phyloP scores from a whole-genome alignment of 2,329 filamentous ascomycete genomes.

The Thelonectria olida region DNA sequence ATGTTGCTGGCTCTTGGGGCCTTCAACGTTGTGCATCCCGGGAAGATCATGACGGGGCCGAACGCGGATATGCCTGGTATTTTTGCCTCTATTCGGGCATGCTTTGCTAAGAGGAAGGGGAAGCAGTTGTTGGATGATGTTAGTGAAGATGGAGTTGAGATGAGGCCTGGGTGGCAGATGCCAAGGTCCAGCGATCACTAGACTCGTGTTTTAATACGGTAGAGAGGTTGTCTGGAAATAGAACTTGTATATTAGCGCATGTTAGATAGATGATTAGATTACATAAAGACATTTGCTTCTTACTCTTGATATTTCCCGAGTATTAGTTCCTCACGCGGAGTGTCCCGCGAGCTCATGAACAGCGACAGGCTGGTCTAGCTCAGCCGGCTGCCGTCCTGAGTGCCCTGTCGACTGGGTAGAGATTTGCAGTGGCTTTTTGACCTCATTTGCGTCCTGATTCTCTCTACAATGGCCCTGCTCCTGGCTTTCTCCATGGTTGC shows the following conservation, averaged over 20 bases:
- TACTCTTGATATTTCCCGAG: no score
- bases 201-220: not conserved
- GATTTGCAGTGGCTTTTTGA: no score
- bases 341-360: no score
- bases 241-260: not conserved
- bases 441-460: no score
- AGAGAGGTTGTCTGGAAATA: not conserved
- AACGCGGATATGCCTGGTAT: slow-evolving; percentile 32
- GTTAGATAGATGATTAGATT: no score
- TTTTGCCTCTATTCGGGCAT: slow-evolving; percentile 16
- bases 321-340: no score
- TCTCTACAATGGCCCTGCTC: no score
- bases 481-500: no score
- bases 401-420: no score
- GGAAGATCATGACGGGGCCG: slow-evolving; percentile 36
- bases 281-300: no score
- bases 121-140: slow-evolving; percentile 26
- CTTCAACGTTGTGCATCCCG: slow-evolving; percentile 54
- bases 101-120: not conserved
- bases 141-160: slow-evolving; percentile 29
- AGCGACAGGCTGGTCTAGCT: no score
- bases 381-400: no score
- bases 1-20: slow-evolving; percentile 54
- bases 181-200: not conserved
- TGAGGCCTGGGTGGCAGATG: slow-evolving; percentile 14